Conservation (phyloP, 2,329 filamentous ascomycete species). For the Ustilaginoidea virens region DNA sequence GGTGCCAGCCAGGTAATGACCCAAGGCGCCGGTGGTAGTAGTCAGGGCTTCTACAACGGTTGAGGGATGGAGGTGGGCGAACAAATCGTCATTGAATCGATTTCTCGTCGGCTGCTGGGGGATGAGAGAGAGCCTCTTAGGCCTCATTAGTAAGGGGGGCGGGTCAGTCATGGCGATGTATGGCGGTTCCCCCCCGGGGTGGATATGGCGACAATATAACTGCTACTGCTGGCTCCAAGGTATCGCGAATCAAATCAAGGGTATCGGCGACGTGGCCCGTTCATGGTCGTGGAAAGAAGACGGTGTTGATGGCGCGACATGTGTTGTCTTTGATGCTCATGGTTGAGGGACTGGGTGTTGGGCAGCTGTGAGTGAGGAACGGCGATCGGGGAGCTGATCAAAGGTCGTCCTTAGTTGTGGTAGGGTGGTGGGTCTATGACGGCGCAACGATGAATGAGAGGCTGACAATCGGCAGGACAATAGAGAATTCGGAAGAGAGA, state of each 20-base stretch:
- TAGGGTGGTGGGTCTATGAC: too few relatives aligned
- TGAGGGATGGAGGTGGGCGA: conserved; percentile 44
- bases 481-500: too few relatives aligned
- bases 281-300: conserved; percentile 20
- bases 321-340: conserved; percentile 7
- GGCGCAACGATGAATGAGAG: too few relatives aligned
- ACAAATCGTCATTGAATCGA: conserved; percentile 38
- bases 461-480: too few relatives aligned
- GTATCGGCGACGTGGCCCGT: conserved; percentile 7
- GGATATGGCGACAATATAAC: not conserved
- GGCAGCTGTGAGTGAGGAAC: too few relatives aligned
- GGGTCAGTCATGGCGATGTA: conserved; percentile 18
- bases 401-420: too few relatives aligned
- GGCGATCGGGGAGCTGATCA: too few relatives aligned
- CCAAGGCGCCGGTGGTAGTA: conserved; percentile 34
- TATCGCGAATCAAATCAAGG: conserved; percentile 1
- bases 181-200: not conserved
- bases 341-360: too few relatives aligned
- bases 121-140: conserved; percentile 17
- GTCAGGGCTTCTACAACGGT: conserved; percentile 45
- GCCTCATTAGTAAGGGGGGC: conserved; percentile 16
- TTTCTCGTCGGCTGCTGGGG: conserved; percentile 28
- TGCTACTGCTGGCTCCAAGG: too few relatives aligned
- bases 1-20: conserved; percentile 44
- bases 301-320: conserved; percentile 11